Conservation (phyloP, 257 asterid genomes). For the Fraxinus cuspidata region DNA sequence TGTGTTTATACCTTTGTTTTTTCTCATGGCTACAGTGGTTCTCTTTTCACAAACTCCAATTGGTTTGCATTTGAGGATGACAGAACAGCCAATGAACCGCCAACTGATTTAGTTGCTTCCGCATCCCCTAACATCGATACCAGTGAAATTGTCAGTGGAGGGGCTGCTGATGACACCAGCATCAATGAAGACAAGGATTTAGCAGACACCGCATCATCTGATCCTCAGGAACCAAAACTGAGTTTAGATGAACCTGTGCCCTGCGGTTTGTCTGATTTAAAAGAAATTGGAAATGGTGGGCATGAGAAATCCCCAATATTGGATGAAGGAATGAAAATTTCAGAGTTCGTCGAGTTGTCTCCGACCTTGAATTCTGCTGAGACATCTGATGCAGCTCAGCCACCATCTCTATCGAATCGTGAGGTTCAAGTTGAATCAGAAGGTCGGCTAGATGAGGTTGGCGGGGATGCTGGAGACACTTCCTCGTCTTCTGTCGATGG, state of each 20-base stretch:
- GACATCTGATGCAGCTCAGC: conserved; percentile 31
- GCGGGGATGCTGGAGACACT: conserved; percentile 30
- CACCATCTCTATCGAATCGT: conserved; percentile 45
- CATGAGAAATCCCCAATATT: conserved; percentile 56
- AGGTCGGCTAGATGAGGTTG: conserved; percentile 26
- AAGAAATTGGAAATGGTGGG: conserved; percentile 36
- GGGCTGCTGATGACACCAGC: conserved; percentile 33
- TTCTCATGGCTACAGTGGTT: conserved; percentile 54
- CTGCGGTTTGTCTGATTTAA: conserved; percentile 28
- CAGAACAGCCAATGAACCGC: conserved; percentile 40
- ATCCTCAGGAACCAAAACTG: neutral
- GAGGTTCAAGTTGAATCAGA: conserved; percentile 40
- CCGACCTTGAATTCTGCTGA: conserved; percentile 36
- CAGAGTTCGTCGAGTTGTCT: conserved; percentile 40
- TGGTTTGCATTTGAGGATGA: conserved; percentile 86
- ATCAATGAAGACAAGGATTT: conserved; percentile 45
- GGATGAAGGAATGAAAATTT: conserved; percentile 70
- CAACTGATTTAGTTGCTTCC: conserved; percentile 47
- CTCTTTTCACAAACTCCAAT: conserved; percentile 82
- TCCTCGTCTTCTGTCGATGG: conserved; percentile 27
- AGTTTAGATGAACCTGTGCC: conserved; percentile 25
- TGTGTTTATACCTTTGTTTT: conserved; percentile 9
- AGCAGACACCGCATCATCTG: conserved; percentile 51
- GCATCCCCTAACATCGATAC: conserved; percentile 52
- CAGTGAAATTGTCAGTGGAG: conserved; percentile 28